Base-by-base conservation (phyloP, 208 protist species). In the Crithidia mellificae region DNA sequence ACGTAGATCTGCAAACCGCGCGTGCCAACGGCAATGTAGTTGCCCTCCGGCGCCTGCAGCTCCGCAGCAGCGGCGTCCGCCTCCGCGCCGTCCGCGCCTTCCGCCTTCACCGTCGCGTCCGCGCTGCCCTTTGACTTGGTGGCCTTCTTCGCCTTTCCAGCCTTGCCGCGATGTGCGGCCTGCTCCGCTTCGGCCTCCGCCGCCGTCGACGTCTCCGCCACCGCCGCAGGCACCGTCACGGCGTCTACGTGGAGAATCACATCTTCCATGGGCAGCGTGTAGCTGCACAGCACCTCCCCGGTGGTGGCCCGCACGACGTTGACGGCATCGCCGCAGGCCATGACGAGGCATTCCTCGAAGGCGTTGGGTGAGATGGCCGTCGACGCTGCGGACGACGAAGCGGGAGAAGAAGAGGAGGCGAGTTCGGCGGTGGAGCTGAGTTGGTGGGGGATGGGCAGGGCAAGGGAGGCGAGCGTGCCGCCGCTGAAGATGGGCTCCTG, bases 401-500 rank as follows among this genome's bases (percentile, higher is more conserved):
- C 19, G 34, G 32, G 24, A 29, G 63, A 52, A 49, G 62, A 32
- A 3, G 46, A 22, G 19, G 41, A 32, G 11, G 50, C 12, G 7
- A 41, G 9, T 14, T 5, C 34, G 7, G 34, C 5, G 44, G 9
- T 14, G 51, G 34, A 19, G 51, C 12, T n/a, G 76, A 25, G 20
- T 34, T 32, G n/a, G 53, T 24, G 5, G 51, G 30, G 12, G 50
- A 70, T 17, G 0, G 77, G 79, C 2, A 95, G 57, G 9, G 77
- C 69, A 15, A 95, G n/a, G 17, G 85, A 84, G 15, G 85, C 78
- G 32, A 96, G 71, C 39, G 85, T 85, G 36, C 91, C 91, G 43
- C 91, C 91, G 63, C 88, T 94, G 73, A 91, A 96, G 20, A 94
- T 72, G n/a, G 91, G 91, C 32, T 77, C 56, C 68, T 96, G 88